phyloP scores from a whole-genome alignment of 805 yeast genomes.

The Saccharomycopsis lassenensis region DNA sequence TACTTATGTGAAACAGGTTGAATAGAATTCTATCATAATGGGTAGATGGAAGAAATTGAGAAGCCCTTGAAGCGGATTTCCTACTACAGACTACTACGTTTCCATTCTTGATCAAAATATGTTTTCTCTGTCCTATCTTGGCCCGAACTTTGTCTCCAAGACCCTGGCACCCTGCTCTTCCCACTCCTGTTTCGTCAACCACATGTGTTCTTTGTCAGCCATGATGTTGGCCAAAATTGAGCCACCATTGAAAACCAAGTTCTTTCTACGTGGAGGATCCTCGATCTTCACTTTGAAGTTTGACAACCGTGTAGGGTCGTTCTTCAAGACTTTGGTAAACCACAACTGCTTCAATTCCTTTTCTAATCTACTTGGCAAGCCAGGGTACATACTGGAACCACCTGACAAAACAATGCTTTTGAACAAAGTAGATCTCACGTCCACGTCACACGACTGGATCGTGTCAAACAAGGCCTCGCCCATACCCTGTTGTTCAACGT shows the following conservation, averaged over 20 bases:
- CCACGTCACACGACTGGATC: conserved; percentile 90
- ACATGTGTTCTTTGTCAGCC: conserved; percentile 98
- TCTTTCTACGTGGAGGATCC: conserved; percentile 97
- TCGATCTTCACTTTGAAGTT: conserved; percentile 95
- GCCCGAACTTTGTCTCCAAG: conserved; percentile 76
- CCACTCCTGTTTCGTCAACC: conserved; percentile 96
- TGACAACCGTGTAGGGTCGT: conserved; percentile 75
- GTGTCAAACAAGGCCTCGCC: conserved; percentile 90
- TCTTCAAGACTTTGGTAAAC: conserved; percentile 79
- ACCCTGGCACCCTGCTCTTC: conserved; percentile 89
- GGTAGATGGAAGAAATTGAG: too few species aligned
- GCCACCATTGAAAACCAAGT: conserved; percentile 98
- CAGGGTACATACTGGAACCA: conserved; percentile 98
- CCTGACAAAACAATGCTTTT: conserved; percentile 93
- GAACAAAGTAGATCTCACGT: conserved; percentile 77
- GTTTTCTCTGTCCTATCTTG: too few species aligned
- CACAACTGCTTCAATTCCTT: conserved; percentile 94
- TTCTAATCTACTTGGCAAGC: conserved; percentile 89
- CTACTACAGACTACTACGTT: too few species aligned
- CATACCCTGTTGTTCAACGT: conserved; percentile 92
- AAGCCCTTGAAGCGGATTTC: too few species aligned
- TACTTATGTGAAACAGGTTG: too few species aligned
- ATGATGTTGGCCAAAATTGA: conserved; percentile 95
- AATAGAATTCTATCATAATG: too few species aligned
- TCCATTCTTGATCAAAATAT: too few species aligned